phyloP scores from a whole-genome alignment of 345 rosid genomes.

The Citrus medica region DNA sequence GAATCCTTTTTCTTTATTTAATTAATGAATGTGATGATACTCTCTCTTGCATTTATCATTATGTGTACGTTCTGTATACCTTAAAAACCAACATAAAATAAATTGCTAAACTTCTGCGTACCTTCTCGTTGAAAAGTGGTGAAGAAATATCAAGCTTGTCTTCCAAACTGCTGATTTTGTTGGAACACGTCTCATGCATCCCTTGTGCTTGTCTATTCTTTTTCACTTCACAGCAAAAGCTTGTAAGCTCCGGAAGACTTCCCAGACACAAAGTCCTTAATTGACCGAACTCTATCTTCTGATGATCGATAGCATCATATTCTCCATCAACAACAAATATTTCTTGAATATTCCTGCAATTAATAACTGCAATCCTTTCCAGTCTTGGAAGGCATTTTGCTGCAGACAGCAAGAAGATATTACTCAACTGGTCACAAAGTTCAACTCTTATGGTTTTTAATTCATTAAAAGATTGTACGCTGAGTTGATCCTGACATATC shows the following conservation, averaged over 20 bases:
- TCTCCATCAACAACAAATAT: conserved; percentile 4
- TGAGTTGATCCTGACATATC: background rate
- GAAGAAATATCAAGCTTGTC: background rate
- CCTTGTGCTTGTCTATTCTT: background rate
- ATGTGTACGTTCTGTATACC: no score
- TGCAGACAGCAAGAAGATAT: conserved; percentile 10
- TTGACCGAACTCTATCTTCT: background rate
- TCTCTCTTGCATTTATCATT: no score
- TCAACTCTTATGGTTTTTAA: conserved; percentile 9
- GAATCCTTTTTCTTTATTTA: no score
- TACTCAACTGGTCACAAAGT: background rate
- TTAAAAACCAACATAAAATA: background rate
- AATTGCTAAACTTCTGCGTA: background rate
- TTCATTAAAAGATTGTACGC: conserved; percentile 1
- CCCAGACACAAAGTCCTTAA: background rate
- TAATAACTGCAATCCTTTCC: conserved; percentile 4
- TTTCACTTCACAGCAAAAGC: background rate
- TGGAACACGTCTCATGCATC: no score
- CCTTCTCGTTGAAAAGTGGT: background rate
- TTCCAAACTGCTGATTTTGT: background rate
- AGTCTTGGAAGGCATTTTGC: conserved; percentile 13
- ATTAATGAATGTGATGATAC: no score
- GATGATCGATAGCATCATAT: background rate
- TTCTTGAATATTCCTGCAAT: conserved; percentile 9
- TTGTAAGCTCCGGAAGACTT: background rate